Evolutionary conservation across 2,329 filamentous ascomycete genomes (phyloP), one percentile per base, ranked within the genome.

Genomic region (Pezicula neosporulosa): DNA sequence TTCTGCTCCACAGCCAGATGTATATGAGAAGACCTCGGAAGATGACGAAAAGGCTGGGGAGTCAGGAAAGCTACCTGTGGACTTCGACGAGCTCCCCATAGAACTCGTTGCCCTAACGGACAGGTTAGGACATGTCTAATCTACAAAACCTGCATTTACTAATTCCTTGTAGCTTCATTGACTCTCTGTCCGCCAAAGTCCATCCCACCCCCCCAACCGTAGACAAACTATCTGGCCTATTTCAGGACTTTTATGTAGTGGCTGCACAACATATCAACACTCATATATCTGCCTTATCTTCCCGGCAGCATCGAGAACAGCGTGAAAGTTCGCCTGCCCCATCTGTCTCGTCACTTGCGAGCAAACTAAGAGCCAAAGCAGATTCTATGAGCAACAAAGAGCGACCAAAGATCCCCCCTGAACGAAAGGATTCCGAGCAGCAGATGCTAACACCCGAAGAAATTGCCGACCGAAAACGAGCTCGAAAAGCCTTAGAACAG

Each of bases 361-460:
- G 77, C 63, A 69, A 82, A 46, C 62, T 85, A 50, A 74, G 81
- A 54, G 75, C 75, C 52, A 80, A 81, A 66, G 77, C 80, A 35
- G 71, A 75, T 53, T 77, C 81, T 13, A 72, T 83, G 47, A 70
- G 77, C 57, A 70, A 70, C 65, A 44, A 80, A 61, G 77, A 81
- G 56, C 74, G 77, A 63, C 58, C 70, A 53, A 77, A 77, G 63
- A 56, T 60, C 15, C 60, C 66, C 48, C 70, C 69, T 48, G 59
- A 62, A 18, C 55, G 55, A 46, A 60, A 55, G 27, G 63, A 64
- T 12, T 68, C 71, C 9, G 81, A 83, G 57, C 90, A 91, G 63
- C 90, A 94, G 70, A 95, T 99, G 90, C 82, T 97, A 55, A 97
- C 94, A 3, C 77, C 87, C 0, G 84, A 90, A 4, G 94, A 99